Base-by-base conservation (phyloP, 257 asterid species). In the Phtheirospermum japonicum region DNA sequence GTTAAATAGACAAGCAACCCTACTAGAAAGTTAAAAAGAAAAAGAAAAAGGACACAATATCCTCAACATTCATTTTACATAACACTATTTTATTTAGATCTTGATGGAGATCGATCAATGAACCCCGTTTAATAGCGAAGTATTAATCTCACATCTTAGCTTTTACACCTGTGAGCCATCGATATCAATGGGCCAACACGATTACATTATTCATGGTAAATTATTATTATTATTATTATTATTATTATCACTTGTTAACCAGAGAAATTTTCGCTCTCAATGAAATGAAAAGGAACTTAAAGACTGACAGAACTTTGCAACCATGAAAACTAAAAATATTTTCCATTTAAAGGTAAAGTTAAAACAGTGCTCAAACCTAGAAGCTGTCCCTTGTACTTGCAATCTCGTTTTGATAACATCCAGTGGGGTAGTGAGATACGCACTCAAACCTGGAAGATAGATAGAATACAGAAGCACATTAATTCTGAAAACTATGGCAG, bases 401-500 rank as follows among this genome's bases (percentile, higher is more conserved):
- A 88, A 76, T 73, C 96, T 77, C 59, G 96, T 88, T 76, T 88
- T 88, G 50, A 88, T 76, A 70, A 83, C 94, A 71, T 88, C 94
- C 73, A 88, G 78, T 12, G 96, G 96, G 66, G 96, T 85, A 36
- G 96, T 88, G 59, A 88, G 83, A 70, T 79, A 88, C 37, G 96
- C 94, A 71, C 94, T 85, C 68, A 88, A 65, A 77, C 96, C 96
- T 88, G 77, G 58, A 75, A 39, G 34, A 37, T 9, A 36, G 5
- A 5, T 31, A 11, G 18, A 64, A 63, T 30, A 33, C 32, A 26
- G 11, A 26, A 52, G 60, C 59, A 31, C 50, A 55, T 45, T 34
- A 46, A 19, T 37, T 72, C 55, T 9, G 50, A 61, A 53, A 71
- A 71, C 36, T 54, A 59, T n/a, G 9, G 39, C 32, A 36, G 39